phyloP scores from a whole-genome alignment of 2,329 filamentous ascomycete species.

The Chaetomiaceae sp. region DNA sequence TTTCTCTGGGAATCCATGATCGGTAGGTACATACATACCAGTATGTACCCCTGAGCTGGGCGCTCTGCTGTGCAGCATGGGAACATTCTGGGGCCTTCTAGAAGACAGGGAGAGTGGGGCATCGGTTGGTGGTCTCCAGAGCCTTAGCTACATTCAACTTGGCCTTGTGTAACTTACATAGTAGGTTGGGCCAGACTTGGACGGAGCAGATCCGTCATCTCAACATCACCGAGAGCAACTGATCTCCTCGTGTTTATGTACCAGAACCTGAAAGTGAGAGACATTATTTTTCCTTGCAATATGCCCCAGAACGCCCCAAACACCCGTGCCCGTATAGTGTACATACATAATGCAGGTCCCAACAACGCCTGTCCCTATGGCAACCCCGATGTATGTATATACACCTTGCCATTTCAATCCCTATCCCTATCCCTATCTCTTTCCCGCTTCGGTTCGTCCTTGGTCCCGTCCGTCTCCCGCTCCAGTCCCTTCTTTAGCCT shows the following conservation, averaged over 20 bases:
- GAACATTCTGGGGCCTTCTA: slow-evolving; percentile 1
- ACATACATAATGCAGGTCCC: neutral
- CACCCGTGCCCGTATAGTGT: neutral
- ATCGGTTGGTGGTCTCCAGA: neutral
- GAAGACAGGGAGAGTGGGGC: neutral
- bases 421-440: slow-evolving; percentile 6
- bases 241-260: too few species aligned
- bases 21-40: too few species aligned
- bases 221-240: too few species aligned
- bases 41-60: neutral
- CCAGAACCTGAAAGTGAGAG: neutral
- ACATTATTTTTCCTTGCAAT: neutral
- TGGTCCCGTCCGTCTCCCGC: slow-evolving; percentile 30
- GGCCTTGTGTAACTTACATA: neutral
- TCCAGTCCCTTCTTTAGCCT: slow-evolving; percentile 46
- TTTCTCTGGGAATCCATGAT: neutral
- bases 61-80: neutral
- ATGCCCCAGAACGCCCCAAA: neutral
- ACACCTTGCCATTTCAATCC: neutral
- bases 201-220: too few species aligned
- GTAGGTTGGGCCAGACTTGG: too few species aligned
- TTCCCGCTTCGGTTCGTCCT: slow-evolving; percentile 2
- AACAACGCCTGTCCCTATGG: neutral
- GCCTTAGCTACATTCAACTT: neutral
- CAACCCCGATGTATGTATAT: too few species aligned